Evolutionary conservation across 495 filamentous ascomycete genomes (phyloP).

Genomic region (Penicillium psychrofluorescens): DNA sequence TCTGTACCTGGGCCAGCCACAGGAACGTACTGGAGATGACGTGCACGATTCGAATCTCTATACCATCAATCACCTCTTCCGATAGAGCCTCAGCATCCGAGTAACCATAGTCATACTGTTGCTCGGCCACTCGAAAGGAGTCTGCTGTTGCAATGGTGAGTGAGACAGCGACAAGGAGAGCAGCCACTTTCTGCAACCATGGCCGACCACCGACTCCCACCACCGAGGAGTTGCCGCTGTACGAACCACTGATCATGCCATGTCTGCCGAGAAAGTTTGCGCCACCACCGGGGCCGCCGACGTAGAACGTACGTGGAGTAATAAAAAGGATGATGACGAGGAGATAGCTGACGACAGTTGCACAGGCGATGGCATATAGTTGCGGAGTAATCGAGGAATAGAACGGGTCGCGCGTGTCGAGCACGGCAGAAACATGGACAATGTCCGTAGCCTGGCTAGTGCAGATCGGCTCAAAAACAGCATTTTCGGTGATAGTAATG

Average conservation of each 20-base stretch:
- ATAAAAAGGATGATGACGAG: slow-evolving; percentile 92
- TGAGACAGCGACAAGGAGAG: slow-evolving; percentile 82
- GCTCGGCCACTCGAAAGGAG: slow-evolving; percentile 74
- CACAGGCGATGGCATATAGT: slow-evolving; percentile 83
- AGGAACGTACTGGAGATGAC: slow-evolving; percentile 91
- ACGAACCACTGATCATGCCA: slow-evolving; percentile 75
- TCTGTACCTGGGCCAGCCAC: slow-evolving; percentile 97
- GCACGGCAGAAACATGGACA: slow-evolving; percentile 30
- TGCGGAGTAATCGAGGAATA: slow-evolving; percentile 88
- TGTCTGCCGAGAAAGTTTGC: slow-evolving; percentile 72
- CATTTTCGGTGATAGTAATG: slow-evolving; percentile 55
- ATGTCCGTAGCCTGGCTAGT: slow-evolving; percentile 29
- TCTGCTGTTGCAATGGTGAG: slow-evolving; percentile 88
- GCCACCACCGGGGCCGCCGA: slow-evolving; percentile 59
- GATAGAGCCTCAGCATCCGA: slow-evolving; percentile 69
- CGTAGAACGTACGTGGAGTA: slow-evolving; percentile 80
- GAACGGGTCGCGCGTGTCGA: slow-evolving; percentile 74
- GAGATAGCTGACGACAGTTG: slow-evolving; percentile 87
- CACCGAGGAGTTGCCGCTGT: slow-evolving; percentile 57
- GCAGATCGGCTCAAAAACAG: slow-evolving; percentile 57
- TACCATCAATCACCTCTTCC: slow-evolving; percentile 66
- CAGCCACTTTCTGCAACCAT: slow-evolving; percentile 93
- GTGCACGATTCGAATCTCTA: slow-evolving; percentile 79
- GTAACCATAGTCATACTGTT: slow-evolving; percentile 66
- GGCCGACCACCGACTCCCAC: slow-evolving; percentile 86